phyloP scores from a whole-genome alignment of 192 early-diverging fungal genomes.

The Coemansia aciculifera region DNA sequence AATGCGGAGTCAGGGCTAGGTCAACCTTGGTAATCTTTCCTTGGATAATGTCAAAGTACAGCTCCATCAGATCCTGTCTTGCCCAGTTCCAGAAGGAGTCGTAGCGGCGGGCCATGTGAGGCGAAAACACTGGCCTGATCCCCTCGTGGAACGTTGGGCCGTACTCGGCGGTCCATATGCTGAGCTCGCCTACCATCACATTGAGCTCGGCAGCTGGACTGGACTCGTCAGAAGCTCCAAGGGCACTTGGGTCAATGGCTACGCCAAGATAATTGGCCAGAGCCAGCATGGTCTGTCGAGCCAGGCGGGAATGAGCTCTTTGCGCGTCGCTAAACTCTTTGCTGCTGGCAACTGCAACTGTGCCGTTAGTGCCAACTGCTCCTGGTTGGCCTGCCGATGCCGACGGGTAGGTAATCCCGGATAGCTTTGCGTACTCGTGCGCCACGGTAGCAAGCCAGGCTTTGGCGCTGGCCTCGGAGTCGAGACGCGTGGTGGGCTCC shows the following conservation, averaged over 20 bases:
- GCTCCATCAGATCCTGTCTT: conserved; percentile 52
- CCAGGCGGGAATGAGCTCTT: conserved; percentile 64
- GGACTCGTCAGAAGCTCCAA: conserved; percentile 55
- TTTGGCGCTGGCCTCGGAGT: conserved; percentile 70
- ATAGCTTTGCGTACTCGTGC: conserved; percentile 68
- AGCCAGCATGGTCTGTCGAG: conserved; percentile 71
- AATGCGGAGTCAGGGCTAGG: conserved; percentile 71
- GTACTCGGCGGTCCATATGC: conserved; percentile 81
- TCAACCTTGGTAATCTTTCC: conserved; percentile 73
- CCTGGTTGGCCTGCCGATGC: conserved; percentile 45
- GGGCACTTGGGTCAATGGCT: conserved; percentile 63
- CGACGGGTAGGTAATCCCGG: conserved; percentile 57
- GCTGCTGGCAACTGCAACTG: conserved; percentile 75
- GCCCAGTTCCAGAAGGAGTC: conserved; percentile 99
- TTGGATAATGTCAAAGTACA: conserved; percentile 94
- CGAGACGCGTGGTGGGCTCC: conserved; percentile 82
- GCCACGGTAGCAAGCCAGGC: conserved; percentile 75
- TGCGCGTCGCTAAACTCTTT: conserved; percentile 81
- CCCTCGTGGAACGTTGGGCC: conserved; percentile 88
- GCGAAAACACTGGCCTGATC: conserved; percentile 77
- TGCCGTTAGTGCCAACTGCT: conserved; percentile 59
- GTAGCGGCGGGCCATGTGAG: conserved; percentile 82
- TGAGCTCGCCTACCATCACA: conserved; percentile 20
- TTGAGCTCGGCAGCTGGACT: conserved; percentile 76
- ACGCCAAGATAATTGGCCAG: conserved; percentile 84